Percentiles rank a stretch among this genome's conserved stretches.
phyloP scores from a whole-genome alignment of 2,329 filamentous ascomycete genomes.

The Pyrenochaeta sp. region DNA sequence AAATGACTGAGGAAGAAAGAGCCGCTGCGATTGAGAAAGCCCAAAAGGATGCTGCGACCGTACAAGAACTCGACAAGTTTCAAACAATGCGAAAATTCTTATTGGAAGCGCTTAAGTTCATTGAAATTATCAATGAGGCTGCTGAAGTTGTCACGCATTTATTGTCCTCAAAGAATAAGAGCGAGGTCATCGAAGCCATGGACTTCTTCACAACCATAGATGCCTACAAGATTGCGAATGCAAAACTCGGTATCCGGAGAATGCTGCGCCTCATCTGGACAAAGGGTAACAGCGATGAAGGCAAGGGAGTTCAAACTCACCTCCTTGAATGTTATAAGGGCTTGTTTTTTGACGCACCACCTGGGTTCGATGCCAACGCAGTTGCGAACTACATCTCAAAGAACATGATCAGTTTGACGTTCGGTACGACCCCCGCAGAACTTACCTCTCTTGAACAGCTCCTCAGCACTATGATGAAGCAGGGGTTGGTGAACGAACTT shows the following conservation, averaged over 20 bases:
- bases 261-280: conserved; percentile 99
- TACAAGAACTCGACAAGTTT: conserved; percentile 86
- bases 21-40: conserved; percentile 78
- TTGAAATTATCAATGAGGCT: conserved; percentile 86
- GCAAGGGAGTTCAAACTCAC: conserved; percentile 96
- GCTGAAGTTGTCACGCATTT: conserved; percentile 85
- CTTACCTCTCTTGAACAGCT: conserved; percentile 95
- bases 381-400: conserved; percentile 94
- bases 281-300: conserved; percentile 98
- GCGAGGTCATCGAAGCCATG: conserved; percentile 98
- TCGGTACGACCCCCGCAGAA: conserved; percentile 92
- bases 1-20: conserved; percentile 84
- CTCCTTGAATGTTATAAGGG: conserved; percentile 96
- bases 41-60: conserved; percentile 85
- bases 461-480: conserved; percentile 97
- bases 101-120: conserved; percentile 90
- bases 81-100: conserved; percentile 91
- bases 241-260: conserved; percentile 88
- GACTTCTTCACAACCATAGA: conserved; percentile 97
- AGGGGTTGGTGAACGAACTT: conserved; percentile 81
- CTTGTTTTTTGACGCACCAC: conserved; percentile 94
- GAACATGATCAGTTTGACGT: conserved; percentile 99
- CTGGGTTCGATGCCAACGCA: conserved; percentile 86
- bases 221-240: conserved; percentile 94
- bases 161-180: conserved; percentile 94